Base-by-base conservation (phyloP, 2,329 filamentous ascomycete species). In the Apiospora rasikravindrae region DNA sequence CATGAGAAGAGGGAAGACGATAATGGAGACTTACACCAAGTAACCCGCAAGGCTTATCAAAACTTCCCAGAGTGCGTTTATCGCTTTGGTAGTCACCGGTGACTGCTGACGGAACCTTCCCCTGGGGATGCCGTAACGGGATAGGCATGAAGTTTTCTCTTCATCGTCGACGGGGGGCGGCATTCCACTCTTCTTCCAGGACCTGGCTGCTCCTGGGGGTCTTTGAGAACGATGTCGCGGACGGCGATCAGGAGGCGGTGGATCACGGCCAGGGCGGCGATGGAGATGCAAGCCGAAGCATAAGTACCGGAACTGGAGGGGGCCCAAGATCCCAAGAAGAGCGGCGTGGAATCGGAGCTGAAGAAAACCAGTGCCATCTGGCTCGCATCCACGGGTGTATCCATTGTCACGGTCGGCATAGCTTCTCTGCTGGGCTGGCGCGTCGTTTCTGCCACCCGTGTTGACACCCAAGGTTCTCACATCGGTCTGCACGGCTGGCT, bases 271-370 rank as follows among this genome's bases (percentile, higher is more conserved):
- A 93, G 85, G 66, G 89, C 71, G 76, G 92, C 88, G 69, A 92
- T 86, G 78, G 92, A 92, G 71, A 92, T 89, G 80, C 91, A 92
- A 29, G 89, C 91, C 66, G 88, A 91, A 6, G 89, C 89, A 77
- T 92, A 93, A 64, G 83, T 82, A 70, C 88, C 88, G 26, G 84
- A 83, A 19, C 85, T 86, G 22, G 80, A 81, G 1, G 91, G 90
- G 2, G 88, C 87, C 89, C 90, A 92, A 64, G 83, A 77, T 19
- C 80, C 78, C 16, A 88, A 88, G 83, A 85, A 92, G 69, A 92
- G 85, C 5, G 89, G 85, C 2, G 89, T 91, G 73, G 79, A 81
- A 71, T 87, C 86, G 61, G 83, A 82, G 71, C 86, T 88, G 73
- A 86, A 87, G 81, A 89, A 90, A 73, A 47, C 45, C 33, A 37